A percentile compares a stretch with the other conserved stretches of the same genome.
Conservation (phyloP, 2,329 filamentous ascomycete species). For the Verticillium klebahnii region DNA sequence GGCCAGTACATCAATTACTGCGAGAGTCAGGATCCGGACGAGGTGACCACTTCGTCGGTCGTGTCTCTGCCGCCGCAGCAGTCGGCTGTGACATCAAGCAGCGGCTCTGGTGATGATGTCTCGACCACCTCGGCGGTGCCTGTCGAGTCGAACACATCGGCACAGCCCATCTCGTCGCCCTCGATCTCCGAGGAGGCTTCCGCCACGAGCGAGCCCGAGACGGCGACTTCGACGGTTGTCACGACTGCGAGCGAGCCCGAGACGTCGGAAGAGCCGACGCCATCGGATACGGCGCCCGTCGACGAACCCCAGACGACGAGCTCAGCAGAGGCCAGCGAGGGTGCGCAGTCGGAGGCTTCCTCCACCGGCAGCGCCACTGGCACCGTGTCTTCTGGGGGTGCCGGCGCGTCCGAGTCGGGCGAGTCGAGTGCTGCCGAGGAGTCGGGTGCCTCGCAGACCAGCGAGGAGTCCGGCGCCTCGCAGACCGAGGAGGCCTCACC, state of each 20-base stretch:
- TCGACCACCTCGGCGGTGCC: constrained; percentile 1
- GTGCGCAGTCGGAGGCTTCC: background rate
- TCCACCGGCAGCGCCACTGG: background rate
- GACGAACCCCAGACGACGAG: background rate
- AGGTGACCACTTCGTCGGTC: constrained; percentile 9
- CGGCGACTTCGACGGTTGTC: background rate
- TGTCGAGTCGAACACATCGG: constrained; percentile 1
- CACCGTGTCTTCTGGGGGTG: background rate
- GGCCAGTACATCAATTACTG: constrained; percentile 44
- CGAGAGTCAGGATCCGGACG: constrained; percentile 15
- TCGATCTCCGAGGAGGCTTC: constrained; percentile 1
- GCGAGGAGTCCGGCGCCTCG: background rate
- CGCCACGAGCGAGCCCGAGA: background rate
- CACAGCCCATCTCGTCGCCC: constrained; percentile 6
- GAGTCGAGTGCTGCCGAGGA: background rate
- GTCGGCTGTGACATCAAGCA: constrained; percentile 19
- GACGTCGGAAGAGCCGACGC: background rate
- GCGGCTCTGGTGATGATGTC: constrained; percentile 3
- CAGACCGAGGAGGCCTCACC: background rate
- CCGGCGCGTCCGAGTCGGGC: background rate
- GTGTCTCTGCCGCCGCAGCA: constrained; percentile 21
- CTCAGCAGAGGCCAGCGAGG: background rate
- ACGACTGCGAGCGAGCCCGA: background rate
- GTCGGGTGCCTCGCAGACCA: background rate
- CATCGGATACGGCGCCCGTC: background rate